Conservation (phyloP, 2,329 filamentous ascomycete species). For the Nemania serpens region DNA sequence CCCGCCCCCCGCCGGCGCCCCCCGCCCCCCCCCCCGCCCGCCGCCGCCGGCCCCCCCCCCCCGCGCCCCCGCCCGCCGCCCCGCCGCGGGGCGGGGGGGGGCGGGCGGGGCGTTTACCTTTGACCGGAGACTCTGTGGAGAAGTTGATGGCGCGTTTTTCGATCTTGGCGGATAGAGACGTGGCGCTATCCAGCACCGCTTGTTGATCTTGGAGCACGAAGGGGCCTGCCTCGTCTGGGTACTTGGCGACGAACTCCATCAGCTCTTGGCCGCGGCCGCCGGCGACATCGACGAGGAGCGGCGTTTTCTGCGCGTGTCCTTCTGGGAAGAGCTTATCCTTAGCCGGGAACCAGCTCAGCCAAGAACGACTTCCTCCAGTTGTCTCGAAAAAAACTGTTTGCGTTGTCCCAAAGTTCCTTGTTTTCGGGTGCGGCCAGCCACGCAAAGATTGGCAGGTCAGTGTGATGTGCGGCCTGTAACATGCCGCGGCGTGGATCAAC, state of each 20-base stretch:
- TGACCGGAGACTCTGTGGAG: conserved; percentile 19
- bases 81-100: no score
- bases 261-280: conserved; percentile 28
- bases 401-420: conserved; percentile 25
- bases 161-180: conserved; percentile 8
- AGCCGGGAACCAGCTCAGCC: conserved; percentile 27
- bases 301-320: conserved; percentile 5
- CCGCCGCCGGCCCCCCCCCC: no score
- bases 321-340: conserved; percentile 23
- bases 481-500: conserved; percentile 1
- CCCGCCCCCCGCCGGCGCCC: no score
- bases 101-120: conserved; percentile 15
- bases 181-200: conserved; percentile 21
- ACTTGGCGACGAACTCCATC: conserved; percentile 23
- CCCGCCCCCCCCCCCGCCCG: no score
- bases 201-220: conserved; percentile 25
- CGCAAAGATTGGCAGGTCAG: conserved; percentile 14
- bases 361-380: conserved; percentile 27
- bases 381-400: conserved; percentile 28
- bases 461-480: conserved; percentile 7
- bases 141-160: conserved; percentile 21
- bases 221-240: conserved; percentile 16
- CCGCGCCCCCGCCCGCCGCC: no score
- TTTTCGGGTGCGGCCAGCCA: conserved; percentile 26
- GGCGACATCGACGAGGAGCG: conserved; percentile 26